Percentiles rank a stretch among this genome's conserved stretches.
phyloP scores from a whole-genome alignment of 192 early-diverging fungal species.

The Backusella morwellensis region DNA sequence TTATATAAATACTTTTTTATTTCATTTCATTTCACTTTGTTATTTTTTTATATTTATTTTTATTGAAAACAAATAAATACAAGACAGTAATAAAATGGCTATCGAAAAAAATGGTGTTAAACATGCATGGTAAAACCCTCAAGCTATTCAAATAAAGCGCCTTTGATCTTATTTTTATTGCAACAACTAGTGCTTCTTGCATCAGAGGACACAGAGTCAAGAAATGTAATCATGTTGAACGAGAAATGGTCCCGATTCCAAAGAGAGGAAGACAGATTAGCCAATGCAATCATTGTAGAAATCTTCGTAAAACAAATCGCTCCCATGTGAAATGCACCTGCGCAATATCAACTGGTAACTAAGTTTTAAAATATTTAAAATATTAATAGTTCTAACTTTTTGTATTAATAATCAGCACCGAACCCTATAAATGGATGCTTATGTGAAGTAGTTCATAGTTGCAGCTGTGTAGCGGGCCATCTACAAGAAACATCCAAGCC shows the following conservation, averaged over 20 bases:
- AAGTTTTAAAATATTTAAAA: background rate
- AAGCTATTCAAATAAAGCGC: background rate
- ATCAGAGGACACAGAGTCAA: constrained; percentile 59
- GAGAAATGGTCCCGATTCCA: constrained; percentile 58
- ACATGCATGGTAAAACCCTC: constrained; percentile 38
- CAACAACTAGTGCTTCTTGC: constrained; percentile 40
- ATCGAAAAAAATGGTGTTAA: constrained; percentile 37
- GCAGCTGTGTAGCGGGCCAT: constrained; percentile 24
- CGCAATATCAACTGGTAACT: constrained; percentile 29
- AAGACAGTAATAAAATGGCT: constrained; percentile 15
- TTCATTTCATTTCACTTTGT: background rate
- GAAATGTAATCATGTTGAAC: constrained; percentile 51
- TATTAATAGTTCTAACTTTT: background rate
- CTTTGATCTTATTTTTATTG: background rate
- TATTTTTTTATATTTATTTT: background rate
- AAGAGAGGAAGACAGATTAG: constrained; percentile 71
- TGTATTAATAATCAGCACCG: constrained; percentile 16
- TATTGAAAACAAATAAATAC: background rate
- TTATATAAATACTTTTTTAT: background rate
- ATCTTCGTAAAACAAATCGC: constrained; percentile 61
- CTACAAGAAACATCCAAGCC: constrained; percentile 12
- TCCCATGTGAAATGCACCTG: constrained; percentile 73
- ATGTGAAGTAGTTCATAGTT: constrained; percentile 24
- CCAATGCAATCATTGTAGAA: constrained; percentile 72
- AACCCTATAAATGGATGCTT: constrained; percentile 39